These are phyloP conservation scores for Paecilomyces formosus DNA, from an alignment of 2,329 filamentous ascomycete species.

Conservation along the genomic window DNA sequence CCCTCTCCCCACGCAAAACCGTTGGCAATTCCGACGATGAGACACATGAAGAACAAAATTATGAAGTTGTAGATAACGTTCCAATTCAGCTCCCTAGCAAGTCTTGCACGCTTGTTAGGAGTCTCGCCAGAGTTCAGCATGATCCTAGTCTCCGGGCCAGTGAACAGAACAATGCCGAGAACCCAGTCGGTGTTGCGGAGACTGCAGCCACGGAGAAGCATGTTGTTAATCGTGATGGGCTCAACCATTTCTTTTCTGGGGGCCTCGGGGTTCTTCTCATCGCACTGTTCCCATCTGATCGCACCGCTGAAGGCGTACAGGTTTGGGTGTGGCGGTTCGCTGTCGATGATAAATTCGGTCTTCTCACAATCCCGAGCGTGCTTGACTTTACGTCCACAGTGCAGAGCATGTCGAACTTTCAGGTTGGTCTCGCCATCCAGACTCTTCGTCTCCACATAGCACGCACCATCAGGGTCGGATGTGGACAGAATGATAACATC, in stretches of 20 bases:
- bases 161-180: constrained; percentile 86
- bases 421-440: constrained; percentile 96
- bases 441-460: constrained; percentile 97
- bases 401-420: constrained; percentile 86
- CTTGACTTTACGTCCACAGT: constrained; percentile 72
- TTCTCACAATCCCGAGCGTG: constrained; percentile 90
- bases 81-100: constrained; percentile 91
- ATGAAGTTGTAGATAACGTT: constrained; percentile 96
- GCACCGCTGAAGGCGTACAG: constrained; percentile 92
- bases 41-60: constrained; percentile 81
- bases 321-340: constrained; percentile 85
- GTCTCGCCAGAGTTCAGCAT: constrained; percentile 98
- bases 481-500: constrained; percentile 90
- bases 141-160: constrained; percentile 93
- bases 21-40: constrained; percentile 76
- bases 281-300: constrained; percentile 73
- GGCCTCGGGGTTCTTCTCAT: constrained; percentile 55
- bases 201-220: constrained; percentile 87
- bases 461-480: constrained; percentile 86
- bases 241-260: constrained; percentile 75
- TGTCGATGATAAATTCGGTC: constrained; percentile 80
- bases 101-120: constrained; percentile 84
- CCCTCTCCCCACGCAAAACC: constrained; percentile 71
- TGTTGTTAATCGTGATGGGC: constrained; percentile 88
- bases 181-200: constrained; percentile 95